Percentiles rank a stretch among this genome's conserved stretches.
phyloP scores from a whole-genome alignment of 2,329 filamentous ascomycete genomes.

The Pseudogymnoascus sp. region DNA sequence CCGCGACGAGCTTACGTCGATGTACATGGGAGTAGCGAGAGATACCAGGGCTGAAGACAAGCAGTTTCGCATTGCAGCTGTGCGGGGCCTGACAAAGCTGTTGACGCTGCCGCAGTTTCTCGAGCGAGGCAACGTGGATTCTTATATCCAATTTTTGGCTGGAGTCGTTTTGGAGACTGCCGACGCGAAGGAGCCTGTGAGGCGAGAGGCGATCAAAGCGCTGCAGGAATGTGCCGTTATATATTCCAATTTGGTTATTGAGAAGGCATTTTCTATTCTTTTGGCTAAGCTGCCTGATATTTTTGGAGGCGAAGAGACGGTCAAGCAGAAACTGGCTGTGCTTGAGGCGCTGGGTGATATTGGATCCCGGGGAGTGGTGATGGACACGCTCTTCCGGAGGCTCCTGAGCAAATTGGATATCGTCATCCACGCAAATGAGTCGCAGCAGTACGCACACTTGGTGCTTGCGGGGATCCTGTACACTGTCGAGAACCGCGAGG shows the following conservation, averaged over 20 bases:
- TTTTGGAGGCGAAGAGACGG: slow-evolving; percentile 7
- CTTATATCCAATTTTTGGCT: slow-evolving; percentile 16
- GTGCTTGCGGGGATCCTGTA: not conserved
- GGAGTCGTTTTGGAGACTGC: slow-evolving; percentile 14
- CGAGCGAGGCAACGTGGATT: not conserved
- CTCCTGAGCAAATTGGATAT: slow-evolving; percentile 7
- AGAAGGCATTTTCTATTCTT: slow-evolving; percentile 21
- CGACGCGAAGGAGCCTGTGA: slow-evolving; percentile 12
- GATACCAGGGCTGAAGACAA: not conserved
- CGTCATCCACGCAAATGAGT: not conserved
- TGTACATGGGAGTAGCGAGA: not conserved
- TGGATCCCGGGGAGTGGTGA: not conserved
- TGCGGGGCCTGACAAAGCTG: slow-evolving; percentile 21
- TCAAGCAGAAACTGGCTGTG: slow-evolving; percentile 10
- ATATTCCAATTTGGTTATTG: slow-evolving; percentile 18
- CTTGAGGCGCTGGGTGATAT: slow-evolving; percentile 5
- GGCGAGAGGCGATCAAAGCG: slow-evolving; percentile 16
- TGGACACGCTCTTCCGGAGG: not conserved
- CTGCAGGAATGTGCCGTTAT: slow-evolving; percentile 19
- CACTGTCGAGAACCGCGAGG: not conserved
- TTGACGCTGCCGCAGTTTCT: slow-evolving; percentile 17
- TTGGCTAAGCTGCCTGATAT: slow-evolving; percentile 19
- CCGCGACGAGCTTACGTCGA: not conserved
- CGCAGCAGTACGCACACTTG: not conserved
- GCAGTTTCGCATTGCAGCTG: slow-evolving; percentile 16